A percentile compares a stretch with the other conserved stretches of the same genome.
These are phyloP conservation scores for Solanum corneliomulleri DNA, from an alignment of 257 asterid genomes.

Conservation along the genomic window DNA sequence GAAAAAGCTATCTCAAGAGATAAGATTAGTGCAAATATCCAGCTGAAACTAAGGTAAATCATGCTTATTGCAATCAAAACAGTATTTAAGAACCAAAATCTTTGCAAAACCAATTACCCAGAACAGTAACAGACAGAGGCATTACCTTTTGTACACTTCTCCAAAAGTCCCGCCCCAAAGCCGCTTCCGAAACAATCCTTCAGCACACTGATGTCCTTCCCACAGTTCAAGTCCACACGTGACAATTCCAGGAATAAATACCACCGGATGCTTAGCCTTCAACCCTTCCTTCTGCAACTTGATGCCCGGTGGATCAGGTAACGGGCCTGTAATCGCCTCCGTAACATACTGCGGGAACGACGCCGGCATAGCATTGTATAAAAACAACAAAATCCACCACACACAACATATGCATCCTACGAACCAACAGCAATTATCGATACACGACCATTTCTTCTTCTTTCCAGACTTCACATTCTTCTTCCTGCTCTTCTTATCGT, in stretches of 20 bases:
- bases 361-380: constrained; percentile 78
- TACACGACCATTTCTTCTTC: constrained; percentile 58
- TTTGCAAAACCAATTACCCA: not conserved
- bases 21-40: not conserved
- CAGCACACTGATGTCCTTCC: constrained; percentile 85
- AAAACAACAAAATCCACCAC: constrained; percentile 70
- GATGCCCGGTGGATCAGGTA: constrained; percentile 87
- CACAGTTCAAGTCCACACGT: constrained; percentile 88
- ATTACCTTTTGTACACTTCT: constrained; percentile 38
- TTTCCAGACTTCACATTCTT: constrained; percentile 22
- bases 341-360: constrained; percentile 80
- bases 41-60: not conserved
- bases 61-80: not conserved
- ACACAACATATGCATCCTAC: constrained; percentile 58
- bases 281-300: constrained; percentile 65
- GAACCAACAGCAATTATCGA: constrained; percentile 77
- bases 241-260: constrained; percentile 73
- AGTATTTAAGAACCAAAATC: not conserved
- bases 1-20: not conserved
- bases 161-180: constrained; percentile 60
- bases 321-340: constrained; percentile 71
- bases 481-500: not conserved
- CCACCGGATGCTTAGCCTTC: constrained; percentile 56
- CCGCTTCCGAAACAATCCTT: constrained; percentile 42
- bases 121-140: not conserved